A percentile compares a stretch with the other conserved stretches of the same genome.
phyloP scores from a whole-genome alignment of 176 grass and related monocot species.

The Oryza coarctata region DNA sequence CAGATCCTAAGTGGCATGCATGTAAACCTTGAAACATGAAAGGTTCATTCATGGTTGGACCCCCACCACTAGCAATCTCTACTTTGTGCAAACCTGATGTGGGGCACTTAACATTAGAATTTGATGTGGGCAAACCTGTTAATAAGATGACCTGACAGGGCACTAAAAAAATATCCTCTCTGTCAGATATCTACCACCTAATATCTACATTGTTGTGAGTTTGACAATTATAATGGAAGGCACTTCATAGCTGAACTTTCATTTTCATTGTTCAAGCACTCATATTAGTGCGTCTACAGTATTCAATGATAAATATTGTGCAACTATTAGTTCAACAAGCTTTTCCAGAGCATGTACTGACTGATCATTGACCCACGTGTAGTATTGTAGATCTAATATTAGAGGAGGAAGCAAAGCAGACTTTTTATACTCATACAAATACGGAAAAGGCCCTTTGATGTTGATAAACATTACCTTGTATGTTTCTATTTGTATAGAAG shows the following conservation, averaged over 20 bases:
- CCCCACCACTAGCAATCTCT: slow-evolving; percentile 43
- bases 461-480: neutral
- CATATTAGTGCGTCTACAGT: neutral
- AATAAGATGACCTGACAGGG: slow-evolving; percentile 39
- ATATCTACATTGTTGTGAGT: slow-evolving; percentile 14
- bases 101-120: slow-evolving; percentile 38
- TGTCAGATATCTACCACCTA: slow-evolving; percentile 25
- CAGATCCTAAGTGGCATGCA: slow-evolving; percentile 36
- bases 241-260: slow-evolving; percentile 30
- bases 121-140: slow-evolving; percentile 36
- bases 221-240: slow-evolving; percentile 1
- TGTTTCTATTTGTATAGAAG: neutral
- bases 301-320: neutral
- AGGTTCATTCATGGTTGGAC: slow-evolving; percentile 31
- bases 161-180: slow-evolving; percentile 31
- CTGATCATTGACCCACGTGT: neutral
- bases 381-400: neutral
- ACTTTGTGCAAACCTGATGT: slow-evolving; percentile 17
- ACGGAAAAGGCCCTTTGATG: neutral
- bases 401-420: neutral
- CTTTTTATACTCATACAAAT: neutral
- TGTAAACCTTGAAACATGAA: slow-evolving; percentile 29
- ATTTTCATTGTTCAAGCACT: slow-evolving; percentile 23
- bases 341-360: neutral
- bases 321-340: slow-evolving; percentile 18